Percentiles rank a stretch among this genome's conserved stretches.
phyloP scores from a whole-genome alignment of 768 basidiomycete genomes.

The Coprinopsis strossmayeri region DNA sequence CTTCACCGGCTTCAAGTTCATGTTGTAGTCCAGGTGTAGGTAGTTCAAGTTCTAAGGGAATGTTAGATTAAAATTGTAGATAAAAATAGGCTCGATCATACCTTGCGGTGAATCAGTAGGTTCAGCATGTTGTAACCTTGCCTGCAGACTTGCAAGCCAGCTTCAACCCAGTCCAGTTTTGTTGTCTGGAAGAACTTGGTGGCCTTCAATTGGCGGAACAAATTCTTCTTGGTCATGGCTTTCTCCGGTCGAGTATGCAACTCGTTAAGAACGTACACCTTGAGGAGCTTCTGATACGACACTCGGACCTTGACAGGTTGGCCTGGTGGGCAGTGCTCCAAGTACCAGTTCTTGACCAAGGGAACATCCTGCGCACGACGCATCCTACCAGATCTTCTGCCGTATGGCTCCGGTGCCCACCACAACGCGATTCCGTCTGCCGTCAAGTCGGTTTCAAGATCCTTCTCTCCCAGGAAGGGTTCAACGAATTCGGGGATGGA shows the following conservation, averaged over 20 bases:
- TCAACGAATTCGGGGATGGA: constrained; percentile 70
- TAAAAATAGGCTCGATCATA: constrained; percentile 17
- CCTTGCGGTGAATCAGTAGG: constrained; percentile 96
- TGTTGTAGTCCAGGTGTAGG: constrained; percentile 94
- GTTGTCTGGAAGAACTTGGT: constrained; percentile 99
- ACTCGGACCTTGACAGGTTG: constrained; percentile 98
- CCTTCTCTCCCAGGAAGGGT: constrained; percentile 77
- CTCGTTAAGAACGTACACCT: constrained; percentile 94
- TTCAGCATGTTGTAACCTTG: constrained; percentile 99
- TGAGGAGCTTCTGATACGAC: constrained; percentile 96
- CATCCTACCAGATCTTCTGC: constrained; percentile 85
- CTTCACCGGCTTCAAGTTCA: constrained; percentile 97
- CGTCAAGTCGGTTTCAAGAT: constrained; percentile 83
- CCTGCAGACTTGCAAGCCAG: constrained; percentile 94
- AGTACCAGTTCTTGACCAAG: constrained; percentile 96
- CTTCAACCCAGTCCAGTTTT: constrained; percentile 97
- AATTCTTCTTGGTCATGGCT: constrained; percentile 96
- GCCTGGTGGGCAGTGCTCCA: constrained; percentile 95
- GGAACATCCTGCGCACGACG: constrained; percentile 93
- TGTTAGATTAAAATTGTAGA: not conserved
- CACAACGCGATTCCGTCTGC: constrained; percentile 96
- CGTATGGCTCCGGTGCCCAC: constrained; percentile 98
- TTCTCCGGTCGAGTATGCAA: constrained; percentile 85
- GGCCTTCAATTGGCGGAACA: constrained; percentile 94
- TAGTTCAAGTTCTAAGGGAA: constrained; percentile 74